Conservation (phyloP, 2,329 filamentous ascomycete species). For the Delphinella strobiligena region DNA sequence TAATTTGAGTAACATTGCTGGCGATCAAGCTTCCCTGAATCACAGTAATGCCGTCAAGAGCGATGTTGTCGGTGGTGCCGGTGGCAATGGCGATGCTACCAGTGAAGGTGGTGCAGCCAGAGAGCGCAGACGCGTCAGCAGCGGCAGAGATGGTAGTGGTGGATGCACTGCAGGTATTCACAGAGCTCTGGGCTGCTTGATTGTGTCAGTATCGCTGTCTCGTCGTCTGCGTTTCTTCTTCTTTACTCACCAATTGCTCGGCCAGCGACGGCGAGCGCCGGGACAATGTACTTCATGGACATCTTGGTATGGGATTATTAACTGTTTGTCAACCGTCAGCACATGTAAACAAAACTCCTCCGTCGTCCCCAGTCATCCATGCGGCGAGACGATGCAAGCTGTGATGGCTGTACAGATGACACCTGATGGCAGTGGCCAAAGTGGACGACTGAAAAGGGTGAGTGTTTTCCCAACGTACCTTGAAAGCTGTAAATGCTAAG, state of each 20-base stretch:
- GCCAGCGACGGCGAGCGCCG: conserved; percentile 42
- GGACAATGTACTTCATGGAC: conserved; percentile 43
- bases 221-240: conserved; percentile 2
- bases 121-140: conserved; percentile 48
- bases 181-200: conserved; percentile 12
- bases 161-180: conserved; percentile 29
- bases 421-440: background rate
- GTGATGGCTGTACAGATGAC: background rate
- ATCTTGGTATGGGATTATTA: conserved; percentile 31
- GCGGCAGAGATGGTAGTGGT: conserved; percentile 48
- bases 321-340: conserved; percentile 1
- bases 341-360: background rate
- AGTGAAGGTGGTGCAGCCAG: conserved; percentile 54
- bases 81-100: conserved; percentile 56
- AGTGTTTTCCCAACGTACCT: conserved; percentile 3
- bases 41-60: conserved; percentile 47
- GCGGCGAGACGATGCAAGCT: background rate
- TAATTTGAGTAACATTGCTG: conserved; percentile 47
- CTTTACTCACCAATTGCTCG: conserved; percentile 38
- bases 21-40: conserved; percentile 47
- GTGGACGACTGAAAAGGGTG: background rate
- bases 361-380: background rate
- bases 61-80: conserved; percentile 44
- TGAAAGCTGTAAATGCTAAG: conserved; percentile 8
- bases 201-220: background rate